Base-by-base conservation (phyloP, 257 asterid genomes). In the Solanum sitiens region DNA sequence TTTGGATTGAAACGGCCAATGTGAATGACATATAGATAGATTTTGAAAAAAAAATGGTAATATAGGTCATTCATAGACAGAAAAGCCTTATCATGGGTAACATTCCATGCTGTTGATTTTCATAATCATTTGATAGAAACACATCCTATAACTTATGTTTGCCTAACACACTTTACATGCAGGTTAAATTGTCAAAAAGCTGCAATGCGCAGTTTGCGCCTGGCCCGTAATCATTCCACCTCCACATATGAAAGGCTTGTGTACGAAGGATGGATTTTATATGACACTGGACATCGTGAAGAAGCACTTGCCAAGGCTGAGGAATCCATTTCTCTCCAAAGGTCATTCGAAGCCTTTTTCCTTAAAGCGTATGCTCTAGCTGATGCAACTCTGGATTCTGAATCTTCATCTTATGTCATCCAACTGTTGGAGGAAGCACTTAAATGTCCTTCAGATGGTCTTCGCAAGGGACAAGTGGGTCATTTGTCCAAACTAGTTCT, bases 341-440 rank as follows among this genome's bases (percentile, higher is more conserved):
- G 94, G 89, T 92, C 94, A 67, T 92, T 92, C 32, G 94, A 92
- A 90, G 94, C 94, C 16, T 92, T 91, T 86, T 92, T 92, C 39
- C 92, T 92, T 79, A 92, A 92, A 89, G 92, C 94, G 27, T 92
- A 90, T 88, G 94, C 91, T 37, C 86, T 92, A 72, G 93, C 94
- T 12, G 94, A 92, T 88, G 85, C 94, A 53, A 72, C 87, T 53
- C 68, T 92, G 84, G 92, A 90, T 83, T 89, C 92, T 23, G 92
- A 89, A 87, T 90, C 94, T 65, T 91, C 94, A 50, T 88, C 90
- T 79, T 88, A 86, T 79, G 93, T 91, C 23, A 91, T 92, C 86
- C 89, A 90, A 86, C 90, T 92, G 61, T 86, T 92, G 86, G 94
- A 91, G 89, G 94, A 92, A 74, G 94, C 94, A 68, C 92, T 90